These are phyloP conservation scores for Wickerhamiella bombiphila DNA, from an alignment of 805 yeast species.

Conservation along the genomic window DNA sequence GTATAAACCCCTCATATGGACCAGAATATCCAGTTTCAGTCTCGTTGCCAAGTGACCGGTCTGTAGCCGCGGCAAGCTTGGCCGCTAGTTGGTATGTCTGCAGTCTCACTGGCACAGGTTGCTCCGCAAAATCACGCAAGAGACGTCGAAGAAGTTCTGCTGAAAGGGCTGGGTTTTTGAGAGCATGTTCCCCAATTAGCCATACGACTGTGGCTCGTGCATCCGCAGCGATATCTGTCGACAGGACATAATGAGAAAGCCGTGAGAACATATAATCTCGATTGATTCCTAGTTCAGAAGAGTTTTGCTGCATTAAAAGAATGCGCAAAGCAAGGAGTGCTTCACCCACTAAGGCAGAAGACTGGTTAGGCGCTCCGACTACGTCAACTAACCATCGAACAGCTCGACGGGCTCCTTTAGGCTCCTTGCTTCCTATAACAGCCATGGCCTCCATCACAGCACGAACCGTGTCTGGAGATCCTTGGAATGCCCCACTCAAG, in stretches of 20 bases:
- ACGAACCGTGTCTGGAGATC: no score
- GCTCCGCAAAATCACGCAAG: constrained; percentile 37
- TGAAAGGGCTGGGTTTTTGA: constrained; percentile 34
- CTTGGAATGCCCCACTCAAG: no score
- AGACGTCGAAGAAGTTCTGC: constrained; percentile 62
- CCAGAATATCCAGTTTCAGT: no score
- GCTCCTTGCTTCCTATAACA: no score
- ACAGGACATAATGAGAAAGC: constrained; percentile 1
- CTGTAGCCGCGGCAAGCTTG: constrained; percentile 40
- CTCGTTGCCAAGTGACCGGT: no score
- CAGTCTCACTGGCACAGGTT: constrained; percentile 42
- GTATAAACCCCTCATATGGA: constrained; percentile 35
- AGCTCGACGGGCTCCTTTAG: constrained; percentile 7
- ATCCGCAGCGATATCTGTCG: constrained; percentile 4
- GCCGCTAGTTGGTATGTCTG: constrained; percentile 64
- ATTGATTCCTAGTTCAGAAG: constrained; percentile 4
- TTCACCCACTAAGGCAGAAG: constrained; percentile 11
- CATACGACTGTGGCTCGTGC: constrained; percentile 74
- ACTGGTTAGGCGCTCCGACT: constrained; percentile 6
- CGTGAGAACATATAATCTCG: background rate
- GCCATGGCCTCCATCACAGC: no score
- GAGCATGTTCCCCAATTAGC: constrained; percentile 74
- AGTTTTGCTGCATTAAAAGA: constrained; percentile 13
- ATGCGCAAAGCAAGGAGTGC: constrained; percentile 15
- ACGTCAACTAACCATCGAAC: constrained; percentile 11